Evolutionary conservation across 306 rosid species (phyloP).

Genomic region (Pachyrhizus erosus): DNA sequence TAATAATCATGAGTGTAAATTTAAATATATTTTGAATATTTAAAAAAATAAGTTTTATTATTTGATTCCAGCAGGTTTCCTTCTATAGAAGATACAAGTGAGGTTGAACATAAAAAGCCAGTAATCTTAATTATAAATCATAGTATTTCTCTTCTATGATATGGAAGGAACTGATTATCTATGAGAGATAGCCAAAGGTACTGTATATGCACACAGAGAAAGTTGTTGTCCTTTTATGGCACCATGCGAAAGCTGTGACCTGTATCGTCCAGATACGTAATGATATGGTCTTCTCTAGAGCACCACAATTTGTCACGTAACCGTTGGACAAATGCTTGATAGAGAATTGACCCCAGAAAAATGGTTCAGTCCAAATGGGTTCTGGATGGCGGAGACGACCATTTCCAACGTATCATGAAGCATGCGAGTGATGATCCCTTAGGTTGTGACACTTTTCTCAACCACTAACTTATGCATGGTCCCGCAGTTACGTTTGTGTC

Average conservation of each 20-base stretch:
- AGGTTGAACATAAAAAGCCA: too few species aligned
- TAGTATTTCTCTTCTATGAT: too few species aligned
- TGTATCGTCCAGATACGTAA: slow-evolving; percentile 1
- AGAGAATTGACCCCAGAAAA: neutral
- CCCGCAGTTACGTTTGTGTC: neutral
- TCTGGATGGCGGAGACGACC: neutral
- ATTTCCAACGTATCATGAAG: slow-evolving; percentile 19
- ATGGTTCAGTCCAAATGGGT: neutral
- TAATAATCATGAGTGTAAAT: too few species aligned
- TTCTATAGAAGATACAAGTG: too few species aligned
- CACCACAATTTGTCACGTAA: slow-evolving; percentile 26
- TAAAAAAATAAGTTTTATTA: too few species aligned
- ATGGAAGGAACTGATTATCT: neutral
- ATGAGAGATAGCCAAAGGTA: neutral
- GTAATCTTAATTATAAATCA: too few species aligned
- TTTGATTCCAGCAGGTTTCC: too few species aligned
- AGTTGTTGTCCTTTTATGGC: neutral
- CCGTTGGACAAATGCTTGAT: neutral
- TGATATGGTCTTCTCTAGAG: neutral
- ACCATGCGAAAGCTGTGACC: neutral
- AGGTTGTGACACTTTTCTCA: neutral
- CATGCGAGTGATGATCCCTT: slow-evolving; percentile 7
- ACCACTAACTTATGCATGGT: neutral
- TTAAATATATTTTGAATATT: too few species aligned
- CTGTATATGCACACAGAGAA: neutral